These are phyloP conservation scores for Hordeum pubiflorum DNA, from an alignment of 202 grass and related monocot species.

Conservation along the genomic window DNA sequence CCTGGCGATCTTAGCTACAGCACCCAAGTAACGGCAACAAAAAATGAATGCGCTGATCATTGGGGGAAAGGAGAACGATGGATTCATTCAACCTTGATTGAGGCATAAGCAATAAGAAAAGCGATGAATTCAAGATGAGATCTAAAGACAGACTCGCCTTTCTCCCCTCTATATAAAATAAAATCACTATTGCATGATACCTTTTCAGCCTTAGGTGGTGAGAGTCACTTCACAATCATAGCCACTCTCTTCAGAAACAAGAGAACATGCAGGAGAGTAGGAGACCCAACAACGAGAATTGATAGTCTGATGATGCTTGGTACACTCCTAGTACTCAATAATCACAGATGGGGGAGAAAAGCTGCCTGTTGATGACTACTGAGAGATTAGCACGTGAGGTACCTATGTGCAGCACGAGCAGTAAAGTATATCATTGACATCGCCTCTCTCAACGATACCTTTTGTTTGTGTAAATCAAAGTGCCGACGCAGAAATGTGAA, in stretches of 20 bases:
- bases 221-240: slow-evolving; percentile 17
- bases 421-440: background rate
- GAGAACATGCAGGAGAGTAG: background rate
- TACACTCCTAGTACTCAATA: background rate
- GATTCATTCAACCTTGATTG: background rate
- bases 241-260: background rate
- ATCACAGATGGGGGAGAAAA: background rate
- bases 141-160: background rate
- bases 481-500: background rate
- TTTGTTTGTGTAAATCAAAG: background rate
- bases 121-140: background rate
- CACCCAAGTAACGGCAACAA: background rate
- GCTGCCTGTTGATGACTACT: background rate
- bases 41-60: background rate
- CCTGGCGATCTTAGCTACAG: background rate
- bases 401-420: background rate
- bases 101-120: background rate
- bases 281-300: background rate
- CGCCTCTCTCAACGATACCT: background rate
- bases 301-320: background rate
- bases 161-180: background rate
- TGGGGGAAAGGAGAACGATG: background rate
- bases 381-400: background rate
- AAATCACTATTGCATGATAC: slow-evolving; percentile 2
- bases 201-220: background rate